A percentile compares a stretch with the other conserved stretches of the same genome.
These are phyloP conservation scores for Echria macrotheca DNA, from an alignment of 495 filamentous ascomycete species.

Conservation along the genomic window DNA sequence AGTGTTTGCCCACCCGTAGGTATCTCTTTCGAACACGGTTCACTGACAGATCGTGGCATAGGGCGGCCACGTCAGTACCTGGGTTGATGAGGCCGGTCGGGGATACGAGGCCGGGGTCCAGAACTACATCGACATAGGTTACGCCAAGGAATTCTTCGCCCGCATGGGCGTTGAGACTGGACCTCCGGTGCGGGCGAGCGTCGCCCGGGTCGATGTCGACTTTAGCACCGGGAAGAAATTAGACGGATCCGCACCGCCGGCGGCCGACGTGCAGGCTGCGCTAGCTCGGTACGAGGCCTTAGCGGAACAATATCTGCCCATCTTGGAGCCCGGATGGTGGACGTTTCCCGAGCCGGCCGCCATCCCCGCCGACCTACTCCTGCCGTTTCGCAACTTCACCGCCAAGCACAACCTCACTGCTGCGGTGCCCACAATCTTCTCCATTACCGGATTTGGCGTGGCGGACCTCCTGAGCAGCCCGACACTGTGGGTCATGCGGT, in stretches of 20 bases:
- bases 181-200: slow-evolving; percentile 16
- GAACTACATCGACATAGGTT: slow-evolving; percentile 33
- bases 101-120: slow-evolving; percentile 39
- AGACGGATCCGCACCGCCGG: slow-evolving; percentile 13
- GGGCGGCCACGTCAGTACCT: slow-evolving; percentile 43
- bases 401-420: slow-evolving; percentile 39
- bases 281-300: slow-evolving; percentile 31
- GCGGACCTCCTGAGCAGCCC: slow-evolving; percentile 34
- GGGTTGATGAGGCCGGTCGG: slow-evolving; percentile 28
- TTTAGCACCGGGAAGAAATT: slow-evolving; percentile 33
- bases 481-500: slow-evolving; percentile 36
- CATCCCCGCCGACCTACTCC: slow-evolving; percentile 41
- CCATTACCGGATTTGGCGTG: slow-evolving; percentile 31
- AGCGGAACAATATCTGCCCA: slow-evolving; percentile 32
- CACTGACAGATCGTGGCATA: slow-evolving; percentile 11
- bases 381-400: slow-evolving; percentile 41
- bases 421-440: slow-evolving; percentile 25
- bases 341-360: slow-evolving; percentile 27
- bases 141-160: slow-evolving; percentile 36
- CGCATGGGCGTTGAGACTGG: slow-evolving; percentile 33
- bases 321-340: slow-evolving; percentile 34
- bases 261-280: slow-evolving; percentile 22
- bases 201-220: slow-evolving; percentile 31
- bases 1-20: slow-evolving; percentile 2
- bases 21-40: slow-evolving; percentile 6